Evolutionary conservation across 805 yeast genomes (phyloP).

Genomic region (Zygotorulaspora danielsina): DNA sequence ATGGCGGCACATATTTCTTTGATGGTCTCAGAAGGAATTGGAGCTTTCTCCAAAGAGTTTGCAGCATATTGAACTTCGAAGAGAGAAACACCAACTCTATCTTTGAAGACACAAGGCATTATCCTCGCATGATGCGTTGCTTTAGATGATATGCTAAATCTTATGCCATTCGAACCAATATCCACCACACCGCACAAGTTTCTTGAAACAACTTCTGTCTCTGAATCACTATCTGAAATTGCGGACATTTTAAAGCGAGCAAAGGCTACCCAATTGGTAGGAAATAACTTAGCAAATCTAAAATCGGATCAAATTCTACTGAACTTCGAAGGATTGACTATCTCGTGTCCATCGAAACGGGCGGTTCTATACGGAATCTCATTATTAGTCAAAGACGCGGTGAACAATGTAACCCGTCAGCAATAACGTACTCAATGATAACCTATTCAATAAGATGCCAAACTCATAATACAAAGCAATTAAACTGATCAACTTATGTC

Average conservation of each 20-base stretch:
- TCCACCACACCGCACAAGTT: conserved; percentile 65
- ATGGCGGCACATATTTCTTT: conserved; percentile 58
- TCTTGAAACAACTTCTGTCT: conserved; percentile 54
- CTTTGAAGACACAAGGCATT: conserved; percentile 75
- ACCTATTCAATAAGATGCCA: too few relatives aligned
- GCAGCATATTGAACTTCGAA: conserved; percentile 55
- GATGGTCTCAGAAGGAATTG: conserved; percentile 56
- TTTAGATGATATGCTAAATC: conserved; percentile 67
- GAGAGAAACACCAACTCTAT: conserved; percentile 63
- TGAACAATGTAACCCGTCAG: too few relatives aligned
- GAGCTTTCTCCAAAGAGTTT: conserved; percentile 40
- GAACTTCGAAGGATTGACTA: too few relatives aligned
- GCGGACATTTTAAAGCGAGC: conserved; percentile 26
- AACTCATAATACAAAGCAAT: too few relatives aligned
- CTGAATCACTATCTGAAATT: conserved; percentile 34
- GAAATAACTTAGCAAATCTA: too few relatives aligned
- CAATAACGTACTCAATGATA: background rate
- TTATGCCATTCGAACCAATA: conserved; percentile 70
- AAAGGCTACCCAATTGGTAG: too few relatives aligned
- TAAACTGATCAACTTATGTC: conserved; percentile 15
- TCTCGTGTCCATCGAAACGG: too few relatives aligned
- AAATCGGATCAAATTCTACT: too few relatives aligned
- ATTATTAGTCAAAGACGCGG: background rate
- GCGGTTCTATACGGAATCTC: too few relatives aligned
- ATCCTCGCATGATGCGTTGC: conserved; percentile 68